Conservation (phyloP, 345 rosid species). For the Cardamine resedifolia region DNA sequence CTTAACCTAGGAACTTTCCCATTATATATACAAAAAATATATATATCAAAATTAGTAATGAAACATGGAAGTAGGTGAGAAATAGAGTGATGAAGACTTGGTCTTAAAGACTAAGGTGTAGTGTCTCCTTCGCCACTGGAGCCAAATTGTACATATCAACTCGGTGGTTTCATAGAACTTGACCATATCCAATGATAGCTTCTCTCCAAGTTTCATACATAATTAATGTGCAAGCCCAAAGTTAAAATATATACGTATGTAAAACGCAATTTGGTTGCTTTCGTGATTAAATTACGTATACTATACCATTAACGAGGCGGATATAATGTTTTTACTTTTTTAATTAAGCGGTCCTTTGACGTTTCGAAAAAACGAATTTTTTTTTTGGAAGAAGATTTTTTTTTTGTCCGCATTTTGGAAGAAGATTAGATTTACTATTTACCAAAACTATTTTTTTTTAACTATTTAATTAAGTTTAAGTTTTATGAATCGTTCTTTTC, state of each 20-base stretch:
- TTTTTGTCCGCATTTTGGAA: no score
- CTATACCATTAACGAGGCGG: background rate
- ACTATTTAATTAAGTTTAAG: no score
- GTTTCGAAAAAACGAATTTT: background rate
- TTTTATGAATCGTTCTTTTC: no score
- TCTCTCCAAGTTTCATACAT: background rate
- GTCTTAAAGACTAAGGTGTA: constrained; percentile 39
- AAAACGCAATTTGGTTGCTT: background rate
- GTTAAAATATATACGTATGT: background rate
- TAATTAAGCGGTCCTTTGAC: background rate
- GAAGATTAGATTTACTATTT: background rate
- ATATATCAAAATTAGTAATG: constrained; percentile 15
- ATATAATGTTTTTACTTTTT: background rate
- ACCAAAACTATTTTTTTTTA: no score
- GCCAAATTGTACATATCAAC: constrained; percentile 24
- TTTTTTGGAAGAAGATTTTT: background rate
- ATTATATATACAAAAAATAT: constrained; percentile 21
- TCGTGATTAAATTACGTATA: background rate
- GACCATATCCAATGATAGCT: constrained; percentile 22
- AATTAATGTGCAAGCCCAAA: constrained; percentile 2
- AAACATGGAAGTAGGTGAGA: constrained; percentile 32
- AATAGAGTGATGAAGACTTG: constrained; percentile 30
- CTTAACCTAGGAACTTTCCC: constrained; percentile 32
- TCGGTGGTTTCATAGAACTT: constrained; percentile 29
- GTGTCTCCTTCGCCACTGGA: constrained; percentile 36